Percentiles rank a stretch among this genome's conserved stretches.
These are phyloP conservation scores for Pestalotiopsis sp. DNA, from an alignment of 2,329 filamentous ascomycete species.

Conservation along the genomic window DNA sequence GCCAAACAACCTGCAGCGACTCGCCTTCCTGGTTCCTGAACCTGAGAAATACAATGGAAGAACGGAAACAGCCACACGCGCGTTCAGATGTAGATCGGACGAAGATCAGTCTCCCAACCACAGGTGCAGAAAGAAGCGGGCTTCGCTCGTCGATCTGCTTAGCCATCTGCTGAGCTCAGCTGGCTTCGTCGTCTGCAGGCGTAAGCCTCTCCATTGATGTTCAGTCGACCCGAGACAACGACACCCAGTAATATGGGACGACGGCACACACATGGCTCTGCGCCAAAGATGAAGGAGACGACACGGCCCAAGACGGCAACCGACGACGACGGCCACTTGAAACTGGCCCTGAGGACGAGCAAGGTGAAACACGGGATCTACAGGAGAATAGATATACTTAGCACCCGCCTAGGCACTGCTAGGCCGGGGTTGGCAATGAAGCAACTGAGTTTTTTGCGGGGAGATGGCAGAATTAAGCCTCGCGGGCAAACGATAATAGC, in stretches of 20 bases:
- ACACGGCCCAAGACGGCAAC: not conserved
- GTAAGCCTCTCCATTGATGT: not conserved
- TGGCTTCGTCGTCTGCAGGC: not conserved
- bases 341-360: not conserved
- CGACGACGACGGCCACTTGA: not conserved
- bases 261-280: not conserved
- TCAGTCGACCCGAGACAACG: not conserved
- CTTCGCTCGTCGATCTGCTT: not conserved
- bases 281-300: not conserved
- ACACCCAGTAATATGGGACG: not conserved
- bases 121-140: not conserved
- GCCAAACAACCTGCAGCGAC: not conserved
- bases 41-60: too few species aligned
- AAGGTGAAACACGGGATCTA: conserved; percentile 3
- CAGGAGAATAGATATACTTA: not conserved
- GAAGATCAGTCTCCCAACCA: not conserved
- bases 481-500: not conserved
- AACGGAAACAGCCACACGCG: not conserved
- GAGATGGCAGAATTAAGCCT: not conserved
- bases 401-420: not conserved
- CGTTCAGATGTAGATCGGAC: not conserved
- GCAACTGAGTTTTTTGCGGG: not conserved
- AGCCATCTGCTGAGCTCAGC: not conserved
- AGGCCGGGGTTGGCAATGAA: not conserved
- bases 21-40: not conserved